phyloP scores from a whole-genome alignment of 2,329 filamentous ascomycete species.

The Aspergillus novoparasiticus region DNA sequence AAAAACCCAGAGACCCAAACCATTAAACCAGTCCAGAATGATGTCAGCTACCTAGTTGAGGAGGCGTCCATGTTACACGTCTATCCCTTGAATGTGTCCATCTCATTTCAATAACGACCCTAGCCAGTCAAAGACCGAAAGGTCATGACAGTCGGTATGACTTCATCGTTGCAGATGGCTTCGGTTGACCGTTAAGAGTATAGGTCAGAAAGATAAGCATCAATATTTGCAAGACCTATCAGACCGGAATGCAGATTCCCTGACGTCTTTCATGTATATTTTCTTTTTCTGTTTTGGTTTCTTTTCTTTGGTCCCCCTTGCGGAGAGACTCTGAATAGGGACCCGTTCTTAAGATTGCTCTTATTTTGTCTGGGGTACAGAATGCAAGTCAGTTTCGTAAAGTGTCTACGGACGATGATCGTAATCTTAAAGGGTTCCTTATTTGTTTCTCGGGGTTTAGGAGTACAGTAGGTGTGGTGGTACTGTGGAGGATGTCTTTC shows the following conservation, averaged over 20 bases:
- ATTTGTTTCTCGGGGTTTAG: background rate
- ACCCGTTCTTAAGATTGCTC: background rate
- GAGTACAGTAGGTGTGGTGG: background rate
- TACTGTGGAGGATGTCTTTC: background rate
- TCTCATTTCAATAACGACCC: background rate
- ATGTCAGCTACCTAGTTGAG: background rate
- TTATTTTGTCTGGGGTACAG: background rate
- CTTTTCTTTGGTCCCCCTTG: background rate
- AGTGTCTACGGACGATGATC: background rate
- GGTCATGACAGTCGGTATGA: background rate
- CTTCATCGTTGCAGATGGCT: background rate
- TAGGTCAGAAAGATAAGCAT: background rate
- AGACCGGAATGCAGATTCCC: background rate
- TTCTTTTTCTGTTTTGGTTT: background rate
- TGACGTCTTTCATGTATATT: background rate
- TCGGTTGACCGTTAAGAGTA: background rate
- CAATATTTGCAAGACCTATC: background rate
- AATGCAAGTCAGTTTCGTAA: slow-evolving; percentile 1
- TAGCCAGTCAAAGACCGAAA: background rate
- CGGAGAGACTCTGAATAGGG: background rate
- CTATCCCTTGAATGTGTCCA: background rate
- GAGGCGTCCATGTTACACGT: background rate
- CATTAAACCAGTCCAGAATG: background rate
- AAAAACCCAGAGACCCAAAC: too few relatives aligned
- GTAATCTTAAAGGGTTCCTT: background rate